Base-by-base conservation (phyloP, 1,284 basidiomycete species). In the Apiotrichum veenhuisii region DNA sequence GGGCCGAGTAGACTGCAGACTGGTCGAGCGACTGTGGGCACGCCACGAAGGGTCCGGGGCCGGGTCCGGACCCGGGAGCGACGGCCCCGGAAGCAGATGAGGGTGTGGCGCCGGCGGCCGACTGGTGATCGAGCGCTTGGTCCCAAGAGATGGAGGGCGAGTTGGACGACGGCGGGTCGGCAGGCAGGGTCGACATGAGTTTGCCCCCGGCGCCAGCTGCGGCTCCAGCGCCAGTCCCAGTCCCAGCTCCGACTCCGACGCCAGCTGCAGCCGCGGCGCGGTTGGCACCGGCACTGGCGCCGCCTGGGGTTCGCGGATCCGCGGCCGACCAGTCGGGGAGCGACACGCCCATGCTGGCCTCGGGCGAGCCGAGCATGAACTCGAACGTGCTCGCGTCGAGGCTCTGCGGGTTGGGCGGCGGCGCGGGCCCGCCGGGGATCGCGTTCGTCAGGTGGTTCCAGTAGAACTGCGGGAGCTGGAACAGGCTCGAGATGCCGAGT, bases 391-490 rank as follows among this genome's bases (percentile, higher is more conserved):
- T 10, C 9, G 47, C 15, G 49, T 41, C 37, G 3, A 41, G 37
- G 25, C 27, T 27, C 5, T 38, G 36, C 10, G 22, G 20, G 4
- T 26, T 7, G 9, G 36, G 15, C 10, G 26, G 26, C 20, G 26
- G 49, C 10, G 33, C 25, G 25, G 40, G 26, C 34, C 38, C 36
- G 27, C 55, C 55, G 3, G 50, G 50, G 10, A 51, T 40, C 14
- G 55, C 44, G 33, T 52, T 52, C 22, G 61, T 54, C n/a, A 70
- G 54, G 36, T 67, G 64, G 53, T 72, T 72, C 70, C 70, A 72
- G 57, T 65, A 72, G 47, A 66, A 63, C 49, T 69, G 67, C 5
- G 70, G 70, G 3, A 72, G 61, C 57, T 70, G 69, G 52, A 72
- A 65, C 33, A 70, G 57, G 20, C 27, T 50, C n/a, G 51, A 52